A percentile compares a stretch with the other conserved stretches of the same genome.
Conservation (phyloP, 306 rosid species). For the Canavalia ensiformis region DNA sequence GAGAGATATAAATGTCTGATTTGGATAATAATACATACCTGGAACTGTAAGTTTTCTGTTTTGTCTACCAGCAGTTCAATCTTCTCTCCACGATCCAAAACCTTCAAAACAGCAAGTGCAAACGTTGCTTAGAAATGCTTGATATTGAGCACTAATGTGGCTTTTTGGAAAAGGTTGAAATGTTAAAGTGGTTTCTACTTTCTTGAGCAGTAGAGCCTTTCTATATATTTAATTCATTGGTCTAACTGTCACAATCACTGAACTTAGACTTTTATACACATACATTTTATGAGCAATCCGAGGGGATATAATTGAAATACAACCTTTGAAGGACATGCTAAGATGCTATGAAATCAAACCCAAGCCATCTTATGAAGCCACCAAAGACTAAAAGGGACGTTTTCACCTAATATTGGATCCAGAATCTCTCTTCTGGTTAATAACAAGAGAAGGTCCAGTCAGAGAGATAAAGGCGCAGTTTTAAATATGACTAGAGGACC, state of each 20-base stretch:
- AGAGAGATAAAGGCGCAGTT: neutral
- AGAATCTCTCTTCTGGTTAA: conserved; percentile 12
- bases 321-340: conserved; percentile 10
- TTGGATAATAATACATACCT: conserved; percentile 60
- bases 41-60: conserved; percentile 95
- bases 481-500: neutral
- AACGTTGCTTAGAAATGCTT: conserved; percentile 18
- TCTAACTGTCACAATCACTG: conserved; percentile 23
- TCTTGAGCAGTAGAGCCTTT: neutral
- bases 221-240: conserved; percentile 4
- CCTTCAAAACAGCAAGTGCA: conserved; percentile 60
- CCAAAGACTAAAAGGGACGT: neutral
- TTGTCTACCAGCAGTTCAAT: conserved; percentile 97
- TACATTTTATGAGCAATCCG: conserved; percentile 14
- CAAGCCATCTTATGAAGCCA: conserved; percentile 18
- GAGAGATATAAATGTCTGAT: neutral
- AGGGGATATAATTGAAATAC: conserved; percentile 14
- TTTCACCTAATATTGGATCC: neutral
- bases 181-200: neutral
- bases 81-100: conserved; percentile 98
- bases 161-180: conserved; percentile 8
- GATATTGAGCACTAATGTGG: conserved; percentile 23
- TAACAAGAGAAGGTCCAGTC: neutral
- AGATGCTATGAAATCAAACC: conserved; percentile 29
- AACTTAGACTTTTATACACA: neutral